Evolutionary conservation across 768 basidiomycete genomes (phyloP).

Genomic region (Paxillus rubicundulus): DNA sequence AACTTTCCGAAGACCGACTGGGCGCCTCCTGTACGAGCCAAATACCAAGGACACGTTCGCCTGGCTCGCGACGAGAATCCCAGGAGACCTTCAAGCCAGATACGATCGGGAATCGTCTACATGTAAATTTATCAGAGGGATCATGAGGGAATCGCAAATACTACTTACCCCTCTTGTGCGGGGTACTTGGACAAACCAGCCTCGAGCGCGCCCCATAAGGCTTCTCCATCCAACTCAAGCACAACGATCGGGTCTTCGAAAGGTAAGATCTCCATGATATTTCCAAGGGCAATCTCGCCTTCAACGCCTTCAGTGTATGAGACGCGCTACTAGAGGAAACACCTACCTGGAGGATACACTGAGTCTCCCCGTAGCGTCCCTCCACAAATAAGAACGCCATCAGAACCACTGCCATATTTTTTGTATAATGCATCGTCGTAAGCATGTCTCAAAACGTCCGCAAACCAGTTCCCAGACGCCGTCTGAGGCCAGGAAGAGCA

Average conservation of each 20-base stretch:
- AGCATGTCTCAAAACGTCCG: constrained; percentile 78
- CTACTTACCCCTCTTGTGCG: constrained; percentile 81
- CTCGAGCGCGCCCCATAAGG: constrained; percentile 81
- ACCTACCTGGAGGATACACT: constrained; percentile 73
- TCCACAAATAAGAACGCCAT: constrained; percentile 78
- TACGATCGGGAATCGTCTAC: constrained; percentile 83
- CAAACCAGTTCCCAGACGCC: constrained; percentile 76
- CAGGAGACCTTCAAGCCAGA: constrained; percentile 83
- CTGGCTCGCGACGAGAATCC: constrained; percentile 76
- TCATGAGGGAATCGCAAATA: background rate
- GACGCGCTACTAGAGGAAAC: background rate
- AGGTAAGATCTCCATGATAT: constrained; percentile 86
- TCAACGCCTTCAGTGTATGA: constrained; percentile 22
- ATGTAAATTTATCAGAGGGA: background rate
- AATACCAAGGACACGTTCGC: constrained; percentile 70
- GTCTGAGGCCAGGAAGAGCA: constrained; percentile 40
- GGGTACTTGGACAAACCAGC: constrained; percentile 74
- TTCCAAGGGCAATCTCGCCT: constrained; percentile 76
- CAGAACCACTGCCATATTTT: constrained; percentile 61
- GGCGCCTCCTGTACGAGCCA: constrained; percentile 49
- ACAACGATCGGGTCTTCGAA: constrained; percentile 86
- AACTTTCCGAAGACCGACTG: constrained; percentile 19
- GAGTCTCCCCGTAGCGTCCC: constrained; percentile 88
- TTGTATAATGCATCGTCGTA: constrained; percentile 70
- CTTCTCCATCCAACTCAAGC: constrained; percentile 72